These are phyloP conservation scores for Oxyria digyna DNA, from an alignment of 148 eudicot species.

Conservation along the genomic window DNA sequence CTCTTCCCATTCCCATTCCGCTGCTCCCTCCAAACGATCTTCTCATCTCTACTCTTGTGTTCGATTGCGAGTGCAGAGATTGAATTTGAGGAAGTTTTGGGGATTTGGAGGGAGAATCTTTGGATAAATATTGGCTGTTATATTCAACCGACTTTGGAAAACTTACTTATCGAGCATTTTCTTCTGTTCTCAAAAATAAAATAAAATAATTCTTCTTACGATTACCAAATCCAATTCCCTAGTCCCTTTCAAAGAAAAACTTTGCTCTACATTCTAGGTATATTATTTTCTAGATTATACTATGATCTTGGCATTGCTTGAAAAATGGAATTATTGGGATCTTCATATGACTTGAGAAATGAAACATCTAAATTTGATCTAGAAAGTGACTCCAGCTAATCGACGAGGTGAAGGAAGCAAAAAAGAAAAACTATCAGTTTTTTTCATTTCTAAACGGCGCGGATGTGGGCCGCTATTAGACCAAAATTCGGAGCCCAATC, in stretches of 20 bases:
- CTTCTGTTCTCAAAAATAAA: no score
- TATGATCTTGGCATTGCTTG: no score
- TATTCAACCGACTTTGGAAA: not conserved
- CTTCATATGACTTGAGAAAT: no score
- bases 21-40: slow-evolving; percentile 2
- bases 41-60: not conserved
- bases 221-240: not conserved
- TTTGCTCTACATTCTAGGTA: no score
- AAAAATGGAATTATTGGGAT: no score
- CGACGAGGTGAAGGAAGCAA: no score
- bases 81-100: not conserved
- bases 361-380: no score
- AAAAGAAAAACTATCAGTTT: no score
- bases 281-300: no score
- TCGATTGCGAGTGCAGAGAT: not conserved
- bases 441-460: no score
- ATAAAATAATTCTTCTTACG: not conserved
- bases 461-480: not conserved
- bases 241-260: not conserved
- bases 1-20: not conserved
- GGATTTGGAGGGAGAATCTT: slow-evolving; percentile 1
- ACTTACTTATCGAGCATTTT: no score
- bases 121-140: not conserved
- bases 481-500: not conserved
- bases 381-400: no score